Base-by-base conservation (phyloP, 2,329 filamentous ascomycete genomes). In the Mariannaea elegans region DNA sequence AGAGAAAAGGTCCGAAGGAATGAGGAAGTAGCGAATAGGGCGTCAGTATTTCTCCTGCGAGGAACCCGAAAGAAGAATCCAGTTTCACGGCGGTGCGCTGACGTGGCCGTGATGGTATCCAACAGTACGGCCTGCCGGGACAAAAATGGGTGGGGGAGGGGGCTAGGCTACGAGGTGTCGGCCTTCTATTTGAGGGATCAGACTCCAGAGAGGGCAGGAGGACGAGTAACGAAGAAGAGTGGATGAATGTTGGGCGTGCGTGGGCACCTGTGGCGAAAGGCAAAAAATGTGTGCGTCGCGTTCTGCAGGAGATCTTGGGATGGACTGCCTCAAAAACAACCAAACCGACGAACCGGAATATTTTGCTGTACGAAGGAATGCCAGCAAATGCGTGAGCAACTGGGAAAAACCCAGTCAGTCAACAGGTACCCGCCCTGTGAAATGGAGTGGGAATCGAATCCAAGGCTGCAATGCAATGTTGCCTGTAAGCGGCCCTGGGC, bases 101-200 rank as follows among this genome's bases (percentile, higher is more conserved):
- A 69, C 66, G 63, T 69, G 66, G 55, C 62, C 59, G 52, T 66
- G 63, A 66, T 64, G 57, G 50, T 49, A 38, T 51, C 57, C 54
- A 63, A 54, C 45, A 47, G 49, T 39, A 27, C 29, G 34, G 38
- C 27, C 39, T 39, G 38, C 24, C 29, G 19, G 36, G 23, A 32
- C 31, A 49, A 21, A 31, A 42, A 56, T 23, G 32, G 36, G 51
- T 46, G 46, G 56, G 32, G 36, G 31, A 27, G 38, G 41, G 32
- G 38, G 8, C 19, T 29, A 27, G 5, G 29, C 18, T 21, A 4
- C 47, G 47, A 42, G 52, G 41, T 61, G 58, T 57, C 44, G 52
- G 42, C 47, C 19, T 36, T 32, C 29, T 13, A 56, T 47, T 48
- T 44, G 45, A 59, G 39, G 34, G 50, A 34, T 19, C 31, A 47